Base-by-base conservation (phyloP, 176 grass and related monocot species). In the Bolboschoenus planiculmis region DNA sequence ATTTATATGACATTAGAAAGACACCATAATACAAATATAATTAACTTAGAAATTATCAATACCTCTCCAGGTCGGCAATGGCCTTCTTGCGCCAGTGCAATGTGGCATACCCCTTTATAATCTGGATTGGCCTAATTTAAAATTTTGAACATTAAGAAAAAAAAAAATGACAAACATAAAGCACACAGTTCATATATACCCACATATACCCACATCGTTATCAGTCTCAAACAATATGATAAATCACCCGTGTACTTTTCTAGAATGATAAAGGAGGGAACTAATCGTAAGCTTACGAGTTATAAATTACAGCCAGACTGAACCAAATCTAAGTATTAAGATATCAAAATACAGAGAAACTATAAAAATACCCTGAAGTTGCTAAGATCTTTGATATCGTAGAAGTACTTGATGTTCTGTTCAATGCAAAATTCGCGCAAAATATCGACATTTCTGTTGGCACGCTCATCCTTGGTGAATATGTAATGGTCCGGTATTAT, bases 61-160 rank as follows among this genome's bases (percentile, higher is more conserved):
- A 98, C 95, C 92, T 98, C 95, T 75, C 95, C 90, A 53, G 95
- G 92, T 84, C 95, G 68, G 87, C 92, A 98, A 57, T 98, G 96
- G 13, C 92, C 90, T 91, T 95, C 96, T 91, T 98, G 96, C 3
- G 96, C 96, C 67, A 98, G 88, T 5, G 90, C 90, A 61, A 98
- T 81, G 29, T 98, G 96, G 56, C 96, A 98, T 47, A 98, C 92
- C 20, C 92, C 96, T 83, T 98, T 95, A 83, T 98, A 98, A 84
- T 95, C 92, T 8, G 90, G 92, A 93, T 98, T 98, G 30, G 86
- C 96, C 96, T 98, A 60, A 74, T 76, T 51, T 31, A 76, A 76
- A 88, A n/a, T 30, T 81, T 84, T 43, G 18, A 40, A 29, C 51
- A 70, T 74, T 24, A 26, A 43, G 44, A 35, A 60, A 76, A 36